These are phyloP conservation scores for Ambrosia hybrid DNA, from an alignment of 140 eudicot genomes.

Conservation along the genomic window DNA sequence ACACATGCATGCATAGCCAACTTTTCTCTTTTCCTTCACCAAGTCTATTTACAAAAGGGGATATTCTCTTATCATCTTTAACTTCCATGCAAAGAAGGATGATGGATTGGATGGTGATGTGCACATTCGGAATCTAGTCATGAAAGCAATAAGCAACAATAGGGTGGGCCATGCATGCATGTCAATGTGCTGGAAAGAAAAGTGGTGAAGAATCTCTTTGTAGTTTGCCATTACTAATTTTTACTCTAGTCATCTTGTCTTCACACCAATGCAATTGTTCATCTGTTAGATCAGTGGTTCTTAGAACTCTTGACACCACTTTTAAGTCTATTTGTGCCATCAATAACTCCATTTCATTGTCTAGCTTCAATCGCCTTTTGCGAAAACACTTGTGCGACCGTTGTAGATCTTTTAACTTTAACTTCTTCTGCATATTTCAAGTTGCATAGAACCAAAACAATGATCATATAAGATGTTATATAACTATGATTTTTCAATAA, in stretches of 20 bases:
- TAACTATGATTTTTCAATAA: not conserved
- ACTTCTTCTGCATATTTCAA: constrained; percentile 61
- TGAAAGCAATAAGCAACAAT: constrained; percentile 33
- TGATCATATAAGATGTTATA: not conserved
- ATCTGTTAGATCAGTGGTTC: constrained; percentile 68
- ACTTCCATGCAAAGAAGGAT: constrained; percentile 28
- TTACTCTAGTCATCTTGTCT: constrained; percentile 79
- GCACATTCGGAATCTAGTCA: constrained; percentile 44
- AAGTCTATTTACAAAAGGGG: constrained; percentile 30
- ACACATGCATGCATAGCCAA: constrained; percentile 17
- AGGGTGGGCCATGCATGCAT: constrained; percentile 28
- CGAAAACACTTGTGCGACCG: constrained; percentile 52
- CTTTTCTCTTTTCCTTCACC: constrained; percentile 26
- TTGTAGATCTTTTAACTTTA: constrained; percentile 59
- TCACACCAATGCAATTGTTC: constrained; percentile 97
- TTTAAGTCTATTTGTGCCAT: constrained; percentile 83
- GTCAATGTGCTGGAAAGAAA: constrained; percentile 87
- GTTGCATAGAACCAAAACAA: not conserved
- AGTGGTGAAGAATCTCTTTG: constrained; percentile 97
- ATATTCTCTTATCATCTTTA: constrained; percentile 29
- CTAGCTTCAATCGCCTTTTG: constrained; percentile 43
- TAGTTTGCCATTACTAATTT: constrained; percentile 64
- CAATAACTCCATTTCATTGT: constrained; percentile 65
- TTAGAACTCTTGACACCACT: constrained; percentile 87
- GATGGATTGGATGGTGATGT: constrained; percentile 20